Evolutionary conservation across 352 stramenopile genomes (phyloP).

Genomic region (Thalassiosira oceanica): DNA sequence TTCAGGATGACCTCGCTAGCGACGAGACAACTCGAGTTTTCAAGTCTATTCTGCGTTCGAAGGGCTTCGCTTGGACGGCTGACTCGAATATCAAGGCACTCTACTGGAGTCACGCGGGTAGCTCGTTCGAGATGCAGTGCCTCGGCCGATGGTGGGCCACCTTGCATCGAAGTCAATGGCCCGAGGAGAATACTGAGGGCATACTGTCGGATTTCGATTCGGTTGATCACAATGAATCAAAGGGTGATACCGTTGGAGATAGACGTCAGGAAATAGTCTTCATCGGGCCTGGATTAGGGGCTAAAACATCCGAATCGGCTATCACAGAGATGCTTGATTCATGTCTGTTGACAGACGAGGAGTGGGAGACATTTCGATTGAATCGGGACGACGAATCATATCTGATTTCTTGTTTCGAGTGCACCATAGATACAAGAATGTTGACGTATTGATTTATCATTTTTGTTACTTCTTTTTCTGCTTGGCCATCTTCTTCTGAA

Average conservation of each 20-base stretch:
- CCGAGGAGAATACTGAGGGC: conserved; percentile 56
- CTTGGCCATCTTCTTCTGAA: conserved; percentile 79
- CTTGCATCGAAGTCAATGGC: conserved; percentile 54
- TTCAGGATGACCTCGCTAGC: conserved; percentile 4
- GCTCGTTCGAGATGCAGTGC: conserved; percentile 73
- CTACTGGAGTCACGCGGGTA: conserved; percentile 80
- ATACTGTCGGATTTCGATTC: conserved; percentile 71
- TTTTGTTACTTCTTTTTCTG: conserved; percentile 61
- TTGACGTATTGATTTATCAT: conserved; percentile 34
- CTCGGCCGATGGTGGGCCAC: conserved; percentile 79
- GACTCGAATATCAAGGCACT: conserved; percentile 65
- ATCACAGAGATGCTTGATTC: conserved; percentile 59
- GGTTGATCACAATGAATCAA: conserved; percentile 45
- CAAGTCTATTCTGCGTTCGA: conserved; percentile 61
- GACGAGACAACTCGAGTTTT: conserved; percentile 43
- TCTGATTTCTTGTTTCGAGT: conserved; percentile 39
- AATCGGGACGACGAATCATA: conserved; percentile 33
- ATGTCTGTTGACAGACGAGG: conserved; percentile 70
- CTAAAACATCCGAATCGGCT: conserved; percentile 24
- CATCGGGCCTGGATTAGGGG: conserved; percentile 61
- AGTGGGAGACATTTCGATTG: conserved; percentile 54
- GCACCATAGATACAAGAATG: conserved; percentile 39
- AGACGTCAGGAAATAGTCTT: conserved; percentile 82
- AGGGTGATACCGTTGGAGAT: conserved; percentile 60
- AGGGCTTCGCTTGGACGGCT: conserved; percentile 80